These are phyloP conservation scores for Phytophthora quininea DNA, from an alignment of 352 stramenopile species.

Conservation along the genomic window DNA sequence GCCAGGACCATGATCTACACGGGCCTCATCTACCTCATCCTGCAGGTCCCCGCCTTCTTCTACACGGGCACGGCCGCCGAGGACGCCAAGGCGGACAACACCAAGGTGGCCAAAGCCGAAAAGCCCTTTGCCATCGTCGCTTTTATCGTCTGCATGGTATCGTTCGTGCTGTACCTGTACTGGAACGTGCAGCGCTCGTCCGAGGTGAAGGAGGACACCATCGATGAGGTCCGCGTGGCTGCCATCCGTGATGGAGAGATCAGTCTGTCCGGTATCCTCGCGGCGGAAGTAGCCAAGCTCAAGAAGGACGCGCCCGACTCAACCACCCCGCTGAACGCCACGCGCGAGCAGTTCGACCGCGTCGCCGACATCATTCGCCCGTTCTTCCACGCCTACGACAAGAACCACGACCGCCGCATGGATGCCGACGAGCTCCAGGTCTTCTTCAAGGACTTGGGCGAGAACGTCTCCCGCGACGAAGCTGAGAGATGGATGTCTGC, in stretches of 20 bases:
- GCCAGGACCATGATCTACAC: constrained; percentile 93
- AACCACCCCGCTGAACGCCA: constrained; percentile 58
- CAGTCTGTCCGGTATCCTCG: constrained; percentile 80
- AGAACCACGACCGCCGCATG: constrained; percentile 90
- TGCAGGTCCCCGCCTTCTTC: constrained; percentile 92
- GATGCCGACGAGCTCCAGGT: constrained; percentile 91
- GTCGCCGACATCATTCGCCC: constrained; percentile 92
- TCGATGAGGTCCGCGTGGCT: constrained; percentile 73
- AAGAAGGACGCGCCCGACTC: constrained; percentile 44
- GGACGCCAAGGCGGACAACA: constrained; percentile 72
- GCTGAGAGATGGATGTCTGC: constrained; percentile 83
- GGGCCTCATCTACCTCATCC: constrained; percentile 95
- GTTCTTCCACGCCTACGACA: constrained; percentile 95
- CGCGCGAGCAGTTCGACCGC: constrained; percentile 63
- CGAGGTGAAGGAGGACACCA: constrained; percentile 64
- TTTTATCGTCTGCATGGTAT: constrained; percentile 88
- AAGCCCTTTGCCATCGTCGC: constrained; percentile 90
- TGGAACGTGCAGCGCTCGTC: constrained; percentile 90
- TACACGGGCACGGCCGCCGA: constrained; percentile 81
- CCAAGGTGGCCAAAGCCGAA: constrained; percentile 79
- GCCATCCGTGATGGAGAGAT: constrained; percentile 79
- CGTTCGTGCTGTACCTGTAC: constrained; percentile 93
- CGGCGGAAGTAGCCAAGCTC: constrained; percentile 77
- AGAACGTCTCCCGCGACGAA: constrained; percentile 83
- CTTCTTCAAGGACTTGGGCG: constrained; percentile 95